Evolutionary conservation across 2,329 filamentous ascomycete genomes (phyloP).

Genomic region (Diplodia scrobiculata): DNA sequence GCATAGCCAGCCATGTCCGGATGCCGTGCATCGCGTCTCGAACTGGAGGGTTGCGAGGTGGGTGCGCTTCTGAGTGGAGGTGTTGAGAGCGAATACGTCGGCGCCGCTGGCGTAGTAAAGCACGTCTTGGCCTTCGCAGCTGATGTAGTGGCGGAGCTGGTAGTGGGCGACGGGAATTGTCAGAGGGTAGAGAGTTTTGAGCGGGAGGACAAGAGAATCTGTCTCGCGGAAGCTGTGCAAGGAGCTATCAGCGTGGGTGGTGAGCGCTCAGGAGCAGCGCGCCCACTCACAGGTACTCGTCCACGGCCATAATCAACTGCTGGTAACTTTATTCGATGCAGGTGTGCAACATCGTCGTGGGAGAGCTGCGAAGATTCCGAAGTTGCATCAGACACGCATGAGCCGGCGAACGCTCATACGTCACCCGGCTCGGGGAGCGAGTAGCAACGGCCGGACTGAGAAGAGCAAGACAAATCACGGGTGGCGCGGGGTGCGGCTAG

Average conservation of each 20-base stretch:
- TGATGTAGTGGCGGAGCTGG: constrained; percentile 88
- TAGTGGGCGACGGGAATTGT: constrained; percentile 65
- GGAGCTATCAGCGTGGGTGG: constrained; percentile 33
- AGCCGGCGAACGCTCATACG: constrained; percentile 26
- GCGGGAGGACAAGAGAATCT: constrained; percentile 49
- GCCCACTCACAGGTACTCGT: constrained; percentile 42
- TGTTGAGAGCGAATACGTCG: constrained; percentile 62
- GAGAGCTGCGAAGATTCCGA: neutral
- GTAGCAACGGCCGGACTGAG: constrained; percentile 2
- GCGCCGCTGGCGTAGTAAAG: constrained; percentile 82
- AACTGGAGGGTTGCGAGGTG: constrained; percentile 68
- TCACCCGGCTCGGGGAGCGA: constrained; percentile 24
- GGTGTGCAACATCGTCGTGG: constrained; percentile 36
- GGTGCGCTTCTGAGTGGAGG: constrained; percentile 70
- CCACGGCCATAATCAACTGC: constrained; percentile 42
- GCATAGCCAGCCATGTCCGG: constrained; percentile 83
- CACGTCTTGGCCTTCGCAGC: constrained; percentile 71
- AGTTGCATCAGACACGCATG: constrained; percentile 26
- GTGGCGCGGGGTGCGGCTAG: neutral
- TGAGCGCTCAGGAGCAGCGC: constrained; percentile 3
- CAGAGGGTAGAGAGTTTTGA: constrained; percentile 52
- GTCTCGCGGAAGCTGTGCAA: constrained; percentile 50
- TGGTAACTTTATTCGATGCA: constrained; percentile 35
- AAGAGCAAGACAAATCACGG: constrained; percentile 10
- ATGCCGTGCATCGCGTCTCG: constrained; percentile 81